A percentile compares a stretch with the other conserved stretches of the same genome.
Conservation (phyloP, 23 red algal species). For the Cyanidioschyzon merolae region DNA sequence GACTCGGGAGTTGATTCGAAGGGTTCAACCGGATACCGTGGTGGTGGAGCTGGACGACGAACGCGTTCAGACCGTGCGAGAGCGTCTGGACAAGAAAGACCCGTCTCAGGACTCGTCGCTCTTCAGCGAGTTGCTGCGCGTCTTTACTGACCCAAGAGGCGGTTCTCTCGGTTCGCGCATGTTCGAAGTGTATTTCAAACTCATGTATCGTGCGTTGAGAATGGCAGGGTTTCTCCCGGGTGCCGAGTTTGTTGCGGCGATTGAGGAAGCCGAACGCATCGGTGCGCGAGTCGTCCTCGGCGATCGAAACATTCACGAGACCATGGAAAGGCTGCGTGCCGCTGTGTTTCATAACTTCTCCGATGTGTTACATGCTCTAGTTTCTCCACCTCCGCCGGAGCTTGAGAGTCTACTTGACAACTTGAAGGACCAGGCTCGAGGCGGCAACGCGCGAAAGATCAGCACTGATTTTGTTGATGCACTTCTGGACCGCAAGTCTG, state of each 20-base stretch:
- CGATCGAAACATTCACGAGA: constrained; percentile 24
- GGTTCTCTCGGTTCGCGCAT: background rate
- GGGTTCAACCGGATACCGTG: constrained; percentile 21
- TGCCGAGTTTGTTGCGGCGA: constrained; percentile 16
- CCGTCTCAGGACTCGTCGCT: constrained; percentile 1
- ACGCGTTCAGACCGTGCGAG: background rate
- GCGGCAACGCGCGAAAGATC: background rate
- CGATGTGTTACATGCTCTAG: background rate
- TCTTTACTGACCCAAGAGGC: background rate
- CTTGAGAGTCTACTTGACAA: background rate
- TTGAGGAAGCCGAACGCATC: constrained; percentile 9
- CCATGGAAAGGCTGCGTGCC: constrained; percentile 9
- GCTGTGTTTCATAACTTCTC: constrained; percentile 1
- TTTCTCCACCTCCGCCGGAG: background rate
- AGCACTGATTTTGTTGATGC: background rate
- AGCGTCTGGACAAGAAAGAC: background rate
- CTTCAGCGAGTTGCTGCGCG: constrained; percentile 8
- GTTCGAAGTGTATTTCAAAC: constrained; percentile 7
- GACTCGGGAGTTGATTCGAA: constrained; percentile 14
- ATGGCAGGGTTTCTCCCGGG: constrained; percentile 26
- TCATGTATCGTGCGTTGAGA: constrained; percentile 4
- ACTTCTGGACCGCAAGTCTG: background rate
- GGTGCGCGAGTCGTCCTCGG: constrained; percentile 24
- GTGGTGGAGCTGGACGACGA: constrained; percentile 22
- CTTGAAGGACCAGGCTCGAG: background rate